A percentile compares a stretch with the other conserved stretches of the same genome.
phyloP scores from a whole-genome alignment of 768 basidiomycete species.

The Rhodotorula paludigena region DNA sequence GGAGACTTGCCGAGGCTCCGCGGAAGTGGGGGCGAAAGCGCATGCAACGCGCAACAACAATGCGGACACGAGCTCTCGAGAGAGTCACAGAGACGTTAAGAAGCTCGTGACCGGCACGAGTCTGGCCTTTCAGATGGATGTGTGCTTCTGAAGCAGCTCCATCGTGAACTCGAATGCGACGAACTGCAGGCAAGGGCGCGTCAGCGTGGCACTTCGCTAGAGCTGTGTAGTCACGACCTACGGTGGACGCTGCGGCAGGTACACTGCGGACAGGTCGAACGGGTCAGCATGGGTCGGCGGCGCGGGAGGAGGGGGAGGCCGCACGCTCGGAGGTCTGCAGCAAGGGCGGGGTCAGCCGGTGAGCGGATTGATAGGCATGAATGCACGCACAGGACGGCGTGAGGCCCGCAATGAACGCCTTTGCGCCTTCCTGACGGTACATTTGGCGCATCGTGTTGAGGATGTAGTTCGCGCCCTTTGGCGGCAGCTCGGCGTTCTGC shows the following conservation, averaged over 20 bases:
- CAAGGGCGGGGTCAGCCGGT: neutral
- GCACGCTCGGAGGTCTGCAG: constrained; percentile 34
- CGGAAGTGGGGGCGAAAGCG: too few relatives aligned
- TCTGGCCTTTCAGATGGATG: constrained; percentile 16
- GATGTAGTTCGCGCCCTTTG: constrained; percentile 41
- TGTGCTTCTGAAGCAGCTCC: constrained; percentile 34
- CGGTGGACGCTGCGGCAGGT: constrained; percentile 35
- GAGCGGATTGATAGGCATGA: too few relatives aligned
- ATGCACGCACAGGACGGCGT: constrained; percentile 42
- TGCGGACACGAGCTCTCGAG: too few relatives aligned
- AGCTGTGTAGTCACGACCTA: neutral
- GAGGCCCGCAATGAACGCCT: constrained; percentile 43
- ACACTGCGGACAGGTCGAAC: constrained; percentile 12
- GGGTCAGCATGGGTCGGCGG: neutral
- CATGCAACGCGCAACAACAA: too few relatives aligned
- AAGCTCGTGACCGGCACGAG: too few relatives aligned
- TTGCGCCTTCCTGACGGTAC: constrained; percentile 37
- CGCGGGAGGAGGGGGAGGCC: neutral
- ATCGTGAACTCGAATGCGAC: constrained; percentile 44
- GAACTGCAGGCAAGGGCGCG: constrained; percentile 15
- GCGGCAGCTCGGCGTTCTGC: constrained; percentile 41
- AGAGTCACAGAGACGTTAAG: too few relatives aligned
- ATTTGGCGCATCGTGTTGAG: constrained; percentile 36
- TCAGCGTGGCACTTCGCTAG: too few relatives aligned
- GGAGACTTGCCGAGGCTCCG: too few relatives aligned